Evolutionary conservation across 495 filamentous ascomycete genomes (phyloP).

Genomic region (Tetracladium setigerum): DNA sequence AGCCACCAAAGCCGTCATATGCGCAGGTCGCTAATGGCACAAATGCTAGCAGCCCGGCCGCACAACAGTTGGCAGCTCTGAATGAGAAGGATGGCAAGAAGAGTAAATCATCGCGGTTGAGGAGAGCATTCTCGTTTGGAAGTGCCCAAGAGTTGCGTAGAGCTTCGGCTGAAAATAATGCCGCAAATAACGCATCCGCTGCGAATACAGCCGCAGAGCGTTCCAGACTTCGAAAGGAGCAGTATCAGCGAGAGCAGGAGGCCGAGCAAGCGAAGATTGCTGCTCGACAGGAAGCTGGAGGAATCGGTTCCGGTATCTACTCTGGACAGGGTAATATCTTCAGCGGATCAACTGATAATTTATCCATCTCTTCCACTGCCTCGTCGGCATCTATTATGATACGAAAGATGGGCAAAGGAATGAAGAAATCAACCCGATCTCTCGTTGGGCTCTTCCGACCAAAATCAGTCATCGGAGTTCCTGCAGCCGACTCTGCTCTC

Average conservation of each 20-base stretch:
- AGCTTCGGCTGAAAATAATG: conserved; percentile 55
- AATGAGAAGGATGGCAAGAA: conserved; percentile 65
- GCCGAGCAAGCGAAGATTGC: conserved; percentile 87
- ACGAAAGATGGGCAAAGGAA: conserved; percentile 95
- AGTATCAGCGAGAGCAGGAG: conserved; percentile 64
- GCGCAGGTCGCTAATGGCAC: conserved; percentile 22
- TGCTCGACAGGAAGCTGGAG: conserved; percentile 80
- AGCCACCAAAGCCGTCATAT: conserved; percentile 26
- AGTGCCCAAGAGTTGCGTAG: conserved; percentile 88
- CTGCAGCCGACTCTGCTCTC: conserved; percentile 55
- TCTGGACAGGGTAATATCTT: conserved; percentile 80
- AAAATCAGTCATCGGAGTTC: conserved; percentile 78
- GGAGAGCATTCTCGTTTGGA: conserved; percentile 94
- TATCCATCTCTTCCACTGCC: conserved; percentile 95
- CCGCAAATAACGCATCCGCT: conserved; percentile 33
- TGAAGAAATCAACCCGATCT: conserved; percentile 87
- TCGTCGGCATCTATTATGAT: conserved; percentile 99
- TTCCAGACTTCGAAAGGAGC: conserved; percentile 63
- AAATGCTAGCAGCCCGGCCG: conserved; percentile 52
- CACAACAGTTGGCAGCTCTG: conserved; percentile 71
- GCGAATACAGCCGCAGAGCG: conserved; percentile 40
- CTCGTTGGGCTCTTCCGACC: conserved; percentile 93
- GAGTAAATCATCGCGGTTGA: conserved; percentile 75
- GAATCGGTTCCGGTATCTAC: conserved; percentile 91
- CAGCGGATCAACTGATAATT: conserved; percentile 86